Evolutionary conservation across 2,329 filamentous ascomycete species (phyloP), one percentile per base, ranked within the genome.

Genomic region (Trichoderma sp.): DNA sequence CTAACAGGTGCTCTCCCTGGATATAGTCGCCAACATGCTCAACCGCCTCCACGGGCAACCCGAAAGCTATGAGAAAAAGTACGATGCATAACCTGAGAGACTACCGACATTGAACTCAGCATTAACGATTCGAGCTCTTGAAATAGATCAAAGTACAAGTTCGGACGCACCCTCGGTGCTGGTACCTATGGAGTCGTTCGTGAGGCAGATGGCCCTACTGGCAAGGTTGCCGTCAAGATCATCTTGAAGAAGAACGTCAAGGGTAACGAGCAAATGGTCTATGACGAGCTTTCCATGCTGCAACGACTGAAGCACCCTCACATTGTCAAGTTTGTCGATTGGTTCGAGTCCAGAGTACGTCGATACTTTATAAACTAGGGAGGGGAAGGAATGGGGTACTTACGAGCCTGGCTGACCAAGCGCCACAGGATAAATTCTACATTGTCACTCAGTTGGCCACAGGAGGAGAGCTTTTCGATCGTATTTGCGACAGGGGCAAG

Each of bases 241-340:
- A 99, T 99, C 80, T 85, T 98, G 77, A 99, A 99, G 88, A 97
- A 97, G 85, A 98, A 97, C 81, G 95, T 99, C 79, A 96, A 94
- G 80, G 95, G 94, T 73, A 98, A 98, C 76, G 96, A 99, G 84
- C 89, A 91, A 80, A 99, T 99, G 96, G 96, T 99, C 51, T 96
- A 97, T 79, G 96, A 99, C 80, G 96, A 99, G 83, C 86, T 99
- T 75, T 88, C 94, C 74, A 94, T 99, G 89, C 87, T 99, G 72
- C 94, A 97, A 82, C 88, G 89, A 69, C 88, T 99, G 77, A 88
- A 94, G 77, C 96, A 99, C 79, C 92, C 93, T 65, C 93, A 98
- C 81, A 99, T 99, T 79, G 96, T 99, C 82, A 90, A 91, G 74
- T 99, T 99, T 78, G 91, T 96, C 74, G 96, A 99, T 80, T 99